A percentile compares a stretch with the other conserved stretches of the same genome.
Evolutionary conservation across 2,329 filamentous ascomycete genomes (phyloP).

Genomic region (Beauveria rudraprayagi): DNA sequence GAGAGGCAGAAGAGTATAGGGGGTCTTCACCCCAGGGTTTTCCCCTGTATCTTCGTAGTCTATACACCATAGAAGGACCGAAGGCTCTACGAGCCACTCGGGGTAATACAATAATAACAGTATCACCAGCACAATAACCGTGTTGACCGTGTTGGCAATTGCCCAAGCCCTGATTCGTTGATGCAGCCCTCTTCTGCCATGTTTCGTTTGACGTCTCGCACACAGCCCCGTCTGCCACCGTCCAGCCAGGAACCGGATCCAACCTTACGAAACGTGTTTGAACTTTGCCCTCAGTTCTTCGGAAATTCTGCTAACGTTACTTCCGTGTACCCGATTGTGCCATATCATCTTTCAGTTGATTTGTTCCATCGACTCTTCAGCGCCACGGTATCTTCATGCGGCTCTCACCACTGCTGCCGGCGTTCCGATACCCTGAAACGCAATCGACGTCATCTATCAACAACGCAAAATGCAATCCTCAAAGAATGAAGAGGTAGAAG

Average conservation of each 20-base stretch:
- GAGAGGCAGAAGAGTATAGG: no score
- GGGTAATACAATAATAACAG: no score
- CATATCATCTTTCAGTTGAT: not conserved
- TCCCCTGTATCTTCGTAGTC: no score
- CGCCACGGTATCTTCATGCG: not conserved
- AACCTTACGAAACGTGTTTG: slow-evolving; percentile 3
- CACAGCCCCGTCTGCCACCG: not conserved
- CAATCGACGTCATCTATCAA: not conserved
- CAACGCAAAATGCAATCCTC: not conserved
- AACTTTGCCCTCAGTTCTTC: not conserved
- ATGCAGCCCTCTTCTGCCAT: not conserved
- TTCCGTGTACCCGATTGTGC: slow-evolving; percentile 9
- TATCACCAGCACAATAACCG: not conserved
- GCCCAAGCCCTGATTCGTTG: not conserved
- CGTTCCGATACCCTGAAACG: not conserved
- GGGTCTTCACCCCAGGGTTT: no score
- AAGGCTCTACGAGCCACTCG: no score
- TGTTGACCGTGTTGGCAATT: not conserved
- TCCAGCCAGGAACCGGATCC: not conserved
- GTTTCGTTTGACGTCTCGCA: slow-evolving; percentile 7
- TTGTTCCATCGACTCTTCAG: not conserved
- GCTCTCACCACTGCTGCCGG: not conserved
- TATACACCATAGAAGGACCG: no score
- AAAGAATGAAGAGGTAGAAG: no score
- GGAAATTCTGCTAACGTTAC: not conserved